These are phyloP conservation scores for Erodium maritimum DNA, from an alignment of 345 rosid species.

Conservation along the genomic window DNA sequence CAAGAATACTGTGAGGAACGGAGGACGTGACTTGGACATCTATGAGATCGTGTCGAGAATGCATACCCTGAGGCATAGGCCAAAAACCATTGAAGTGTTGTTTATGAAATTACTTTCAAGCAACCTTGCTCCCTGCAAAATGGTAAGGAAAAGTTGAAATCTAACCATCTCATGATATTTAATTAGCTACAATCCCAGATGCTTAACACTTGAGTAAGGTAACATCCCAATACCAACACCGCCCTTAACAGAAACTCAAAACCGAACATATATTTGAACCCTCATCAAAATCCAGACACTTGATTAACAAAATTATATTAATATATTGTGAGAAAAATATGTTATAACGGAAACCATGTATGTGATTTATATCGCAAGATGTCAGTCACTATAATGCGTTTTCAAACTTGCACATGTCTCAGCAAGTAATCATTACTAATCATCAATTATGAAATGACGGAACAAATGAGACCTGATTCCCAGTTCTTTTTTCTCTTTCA, in stretches of 20 bases:
- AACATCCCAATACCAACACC: too few species aligned
- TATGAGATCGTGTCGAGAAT: conserved; percentile 8
- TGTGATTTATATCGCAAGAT: too few species aligned
- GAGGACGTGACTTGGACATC: conserved; percentile 2
- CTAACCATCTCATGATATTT: background rate
- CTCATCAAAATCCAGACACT: too few species aligned
- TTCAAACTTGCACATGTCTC: too few species aligned
- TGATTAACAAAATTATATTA: too few species aligned
- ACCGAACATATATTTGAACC: too few species aligned
- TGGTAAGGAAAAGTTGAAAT: conserved; percentile 8
- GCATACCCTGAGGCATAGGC: conserved; percentile 77
- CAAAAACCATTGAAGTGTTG: conserved; percentile 88
- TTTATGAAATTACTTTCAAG: conserved; percentile 90
- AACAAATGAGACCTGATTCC: conserved; percentile 55
- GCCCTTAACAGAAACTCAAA: too few species aligned
- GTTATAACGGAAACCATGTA: too few species aligned
- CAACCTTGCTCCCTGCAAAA: conserved; percentile 76
- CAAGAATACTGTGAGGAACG: background rate
- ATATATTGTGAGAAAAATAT: too few species aligned
- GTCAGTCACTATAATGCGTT: background rate
- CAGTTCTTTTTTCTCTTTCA: conserved; percentile 85
- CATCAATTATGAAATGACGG: background rate
- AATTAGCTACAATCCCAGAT: background rate
- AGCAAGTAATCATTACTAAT: background rate
- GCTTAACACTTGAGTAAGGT: too few species aligned